Evolutionary conservation across 2,329 filamentous ascomycete genomes (phyloP), one percentile per base, ranked within the genome.

Genomic region (Talaromyces verruculosus): DNA sequence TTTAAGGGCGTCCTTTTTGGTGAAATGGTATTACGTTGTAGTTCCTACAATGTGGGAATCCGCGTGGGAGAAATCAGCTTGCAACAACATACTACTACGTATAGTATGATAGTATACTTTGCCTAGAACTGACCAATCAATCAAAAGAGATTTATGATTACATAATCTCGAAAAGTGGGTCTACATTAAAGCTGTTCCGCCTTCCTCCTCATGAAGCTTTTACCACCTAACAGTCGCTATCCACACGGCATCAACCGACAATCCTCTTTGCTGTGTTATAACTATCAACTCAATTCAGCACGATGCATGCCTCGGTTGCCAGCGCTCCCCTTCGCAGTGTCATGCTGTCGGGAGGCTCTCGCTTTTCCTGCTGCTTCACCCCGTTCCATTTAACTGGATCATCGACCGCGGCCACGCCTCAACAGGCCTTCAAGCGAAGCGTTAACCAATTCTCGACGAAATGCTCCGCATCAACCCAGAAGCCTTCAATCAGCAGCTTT

Each of bases 261-360:
- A 30, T 19, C 11, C 19, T 45, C 17, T 3, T 47, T 39, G 53
- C 39, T 58, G 37, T 13, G 2, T 30, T 3, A 25, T 19, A 43
- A 17, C 13, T 13, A 33, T 33, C 37, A 55, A 47, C 37, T 28
- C 5, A 30, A 10, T 4, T 63, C 41, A 30, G 41, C 66, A 72
- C 67, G 19, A 75, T 74, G 72, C 71, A 76, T 63, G 59, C 70
- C 41, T 71, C 69, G 35, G 63, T 71, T 17, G 67, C 76, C 61
- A 72, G 67, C 66, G 71, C 72, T 65, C 75, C 77, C n/a, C 59
- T 77, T 64, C 78, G 76, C 41, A 73, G 74, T 33, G 72, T 70
- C n/a, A 69, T 74, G 25, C 64, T 78, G 10, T 67, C 72, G 51
- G 67, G 73, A 59, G 67, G 65, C 45, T 53, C 61, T 28, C 65